phyloP scores from a whole-genome alignment of 2,329 filamentous ascomycete species.

The Phialophora verrucosa region DNA sequence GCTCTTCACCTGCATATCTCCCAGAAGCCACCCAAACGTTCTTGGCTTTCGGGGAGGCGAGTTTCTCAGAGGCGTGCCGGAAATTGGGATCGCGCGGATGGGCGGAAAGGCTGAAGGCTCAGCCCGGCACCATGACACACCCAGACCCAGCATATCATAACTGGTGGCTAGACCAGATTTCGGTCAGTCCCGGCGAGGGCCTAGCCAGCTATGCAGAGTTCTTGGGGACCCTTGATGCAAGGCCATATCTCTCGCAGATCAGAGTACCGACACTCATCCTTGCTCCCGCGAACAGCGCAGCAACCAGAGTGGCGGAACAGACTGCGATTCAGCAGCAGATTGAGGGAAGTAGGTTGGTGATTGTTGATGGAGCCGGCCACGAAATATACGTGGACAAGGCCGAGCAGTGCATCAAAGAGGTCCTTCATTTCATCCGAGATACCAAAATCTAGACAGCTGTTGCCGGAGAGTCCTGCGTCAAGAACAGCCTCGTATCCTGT shows the following conservation, averaged over 20 bases:
- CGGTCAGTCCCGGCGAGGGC: slow-evolving; percentile 23
- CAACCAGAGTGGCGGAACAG: slow-evolving; percentile 25
- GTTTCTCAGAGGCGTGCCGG: slow-evolving; percentile 22
- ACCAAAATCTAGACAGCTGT: not conserved
- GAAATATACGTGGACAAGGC: slow-evolving; percentile 28
- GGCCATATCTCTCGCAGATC: slow-evolving; percentile 22
- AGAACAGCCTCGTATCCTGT: not conserved
- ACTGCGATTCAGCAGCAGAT: slow-evolving; percentile 18
- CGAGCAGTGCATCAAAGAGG: slow-evolving; percentile 11
- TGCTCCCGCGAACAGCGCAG: slow-evolving; percentile 28
- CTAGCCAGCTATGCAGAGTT: slow-evolving; percentile 28
- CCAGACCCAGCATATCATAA: slow-evolving; percentile 18
- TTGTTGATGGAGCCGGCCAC: slow-evolving; percentile 23
- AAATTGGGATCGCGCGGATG: slow-evolving; percentile 19
- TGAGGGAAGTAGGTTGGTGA: slow-evolving; percentile 1
- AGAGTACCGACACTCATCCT: slow-evolving; percentile 23
- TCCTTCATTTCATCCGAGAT: slow-evolving; percentile 8
- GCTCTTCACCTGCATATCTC: slow-evolving; percentile 24
- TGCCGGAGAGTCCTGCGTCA: not conserved
- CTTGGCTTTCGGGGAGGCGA: slow-evolving; percentile 22
- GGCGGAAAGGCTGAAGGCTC: slow-evolving; percentile 15
- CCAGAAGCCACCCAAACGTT: slow-evolving; percentile 14
- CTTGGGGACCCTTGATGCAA: slow-evolving; percentile 22
- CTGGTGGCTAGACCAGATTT: slow-evolving; percentile 30
- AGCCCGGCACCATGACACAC: slow-evolving; percentile 25